Evolutionary conservation across 768 basidiomycete genomes (phyloP).

Genomic region (Podaxis sp.): DNA sequence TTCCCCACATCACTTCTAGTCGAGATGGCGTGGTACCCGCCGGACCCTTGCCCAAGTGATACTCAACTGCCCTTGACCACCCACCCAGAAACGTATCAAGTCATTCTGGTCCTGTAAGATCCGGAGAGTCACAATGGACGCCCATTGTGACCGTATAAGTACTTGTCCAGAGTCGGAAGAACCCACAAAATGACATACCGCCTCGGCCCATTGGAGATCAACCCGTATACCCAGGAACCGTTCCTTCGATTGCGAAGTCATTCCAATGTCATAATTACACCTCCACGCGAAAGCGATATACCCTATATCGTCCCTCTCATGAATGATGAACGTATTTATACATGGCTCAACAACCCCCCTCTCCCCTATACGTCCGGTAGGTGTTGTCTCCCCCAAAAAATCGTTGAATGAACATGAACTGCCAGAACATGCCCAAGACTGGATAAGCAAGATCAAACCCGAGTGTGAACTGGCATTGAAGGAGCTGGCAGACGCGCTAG

Average conservation of each 20-base stretch:
- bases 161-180: neutral
- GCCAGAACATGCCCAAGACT: conserved; percentile 36
- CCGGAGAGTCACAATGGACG: neutral
- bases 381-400: neutral
- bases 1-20: neutral
- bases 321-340: conserved; percentile 50
- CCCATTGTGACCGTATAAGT: neutral
- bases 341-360: conserved; percentile 47
- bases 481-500: conserved; percentile 28
- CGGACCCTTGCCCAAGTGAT: neutral
- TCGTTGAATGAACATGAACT: neutral
- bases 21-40: neutral
- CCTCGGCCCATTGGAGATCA: conserved; percentile 30
- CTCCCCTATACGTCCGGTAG: conserved; percentile 49
- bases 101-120: neutral
- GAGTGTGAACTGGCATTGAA: conserved; percentile 30
- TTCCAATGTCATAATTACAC: conserved; percentile 58
- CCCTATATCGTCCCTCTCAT: conserved; percentile 35
- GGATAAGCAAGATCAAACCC: conserved; percentile 26
- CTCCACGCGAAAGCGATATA: conserved; percentile 50
- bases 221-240: conserved; percentile 34
- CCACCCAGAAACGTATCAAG: neutral
- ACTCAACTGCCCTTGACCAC: neutral
- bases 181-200: conserved; percentile 15
- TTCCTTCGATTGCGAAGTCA: conserved; percentile 54